phyloP scores from a whole-genome alignment of 2,329 filamentous ascomycete genomes.

The Bipolaris cookei region DNA sequence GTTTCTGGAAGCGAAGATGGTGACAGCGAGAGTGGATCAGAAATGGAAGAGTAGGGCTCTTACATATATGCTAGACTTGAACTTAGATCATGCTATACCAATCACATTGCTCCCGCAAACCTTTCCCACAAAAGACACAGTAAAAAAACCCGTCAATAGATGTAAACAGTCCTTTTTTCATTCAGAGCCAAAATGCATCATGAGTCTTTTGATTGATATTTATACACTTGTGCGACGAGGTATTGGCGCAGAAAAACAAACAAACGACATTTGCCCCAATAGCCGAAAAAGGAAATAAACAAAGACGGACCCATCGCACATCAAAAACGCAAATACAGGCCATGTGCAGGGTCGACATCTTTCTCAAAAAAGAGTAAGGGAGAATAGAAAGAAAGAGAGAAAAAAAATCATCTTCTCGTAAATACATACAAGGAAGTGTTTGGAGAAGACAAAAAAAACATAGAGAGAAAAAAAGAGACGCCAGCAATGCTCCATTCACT shows the following conservation, averaged over 20 bases:
- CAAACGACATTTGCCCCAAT: not conserved
- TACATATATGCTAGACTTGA: too few species aligned
- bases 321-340: not conserved
- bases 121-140: not conserved
- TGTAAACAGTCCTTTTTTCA: not conserved
- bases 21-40: conserved; percentile 33
- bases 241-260: not conserved
- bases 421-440: conserved; percentile 7
- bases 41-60: conserved; percentile 33
- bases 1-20: conserved; percentile 55
- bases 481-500: conserved; percentile 1
- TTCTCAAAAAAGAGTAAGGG: not conserved
- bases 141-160: not conserved
- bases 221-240: not conserved
- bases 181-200: not conserved
- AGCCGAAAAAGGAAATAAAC: not conserved
- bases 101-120: not conserved
- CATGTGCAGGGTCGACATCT: too few species aligned
- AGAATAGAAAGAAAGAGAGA: not conserved
- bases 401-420: conserved; percentile 13
- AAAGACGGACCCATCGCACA: not conserved
- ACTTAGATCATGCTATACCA: not conserved
- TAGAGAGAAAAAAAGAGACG: conserved; percentile 3
- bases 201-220: not conserved
- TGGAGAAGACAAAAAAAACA: not conserved